A percentile compares a stretch with the other conserved stretches of the same genome.
Conservation (phyloP, 2,329 filamentous ascomycete species). For the Piedraia hortae region DNA sequence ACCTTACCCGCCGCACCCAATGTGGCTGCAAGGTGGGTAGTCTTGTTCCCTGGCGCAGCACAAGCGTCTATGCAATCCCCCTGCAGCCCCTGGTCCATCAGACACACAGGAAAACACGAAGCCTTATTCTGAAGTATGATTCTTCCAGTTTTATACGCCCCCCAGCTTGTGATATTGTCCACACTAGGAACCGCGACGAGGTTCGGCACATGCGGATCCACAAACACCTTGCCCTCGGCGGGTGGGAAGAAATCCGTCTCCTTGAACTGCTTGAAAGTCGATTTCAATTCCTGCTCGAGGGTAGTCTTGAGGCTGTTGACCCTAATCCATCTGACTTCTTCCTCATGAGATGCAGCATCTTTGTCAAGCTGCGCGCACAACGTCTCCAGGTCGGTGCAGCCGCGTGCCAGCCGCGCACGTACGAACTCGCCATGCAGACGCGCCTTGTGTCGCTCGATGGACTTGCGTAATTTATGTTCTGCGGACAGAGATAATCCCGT, state of each 20-base stretch:
- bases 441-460: conserved; percentile 56
- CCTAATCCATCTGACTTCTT: conserved; percentile 46
- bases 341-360: conserved; percentile 8
- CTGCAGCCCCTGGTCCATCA: too few species aligned
- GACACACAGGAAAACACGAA: conserved; percentile 81
- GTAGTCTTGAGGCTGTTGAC: conserved; percentile 54
- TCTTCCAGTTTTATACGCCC: conserved; percentile 46
- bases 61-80: conserved; percentile 78
- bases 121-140: conserved; percentile 92
- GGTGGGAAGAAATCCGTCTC: conserved; percentile 3
- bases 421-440: conserved; percentile 61
- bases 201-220: conserved; percentile 64
- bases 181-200: conserved; percentile 51
- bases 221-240: conserved; percentile 26
- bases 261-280: conserved; percentile 39
- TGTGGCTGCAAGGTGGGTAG: conserved; percentile 57
- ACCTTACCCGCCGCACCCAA: conserved; percentile 27
- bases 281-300: conserved; percentile 41
- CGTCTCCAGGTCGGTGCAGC: conserved; percentile 37
- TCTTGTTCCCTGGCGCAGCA: conserved; percentile 90
- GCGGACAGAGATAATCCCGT: conserved; percentile 56
- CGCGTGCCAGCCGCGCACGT: conserved; percentile 45
- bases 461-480: conserved; percentile 46
- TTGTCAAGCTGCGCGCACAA: conserved; percentile 28
- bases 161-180: conserved; percentile 41